A percentile compares a stretch with the other conserved stretches of the same genome.
These are phyloP conservation scores for Talaromyces trachyspermus DNA, from an alignment of 495 filamentous ascomycete species.

Conservation along the genomic window DNA sequence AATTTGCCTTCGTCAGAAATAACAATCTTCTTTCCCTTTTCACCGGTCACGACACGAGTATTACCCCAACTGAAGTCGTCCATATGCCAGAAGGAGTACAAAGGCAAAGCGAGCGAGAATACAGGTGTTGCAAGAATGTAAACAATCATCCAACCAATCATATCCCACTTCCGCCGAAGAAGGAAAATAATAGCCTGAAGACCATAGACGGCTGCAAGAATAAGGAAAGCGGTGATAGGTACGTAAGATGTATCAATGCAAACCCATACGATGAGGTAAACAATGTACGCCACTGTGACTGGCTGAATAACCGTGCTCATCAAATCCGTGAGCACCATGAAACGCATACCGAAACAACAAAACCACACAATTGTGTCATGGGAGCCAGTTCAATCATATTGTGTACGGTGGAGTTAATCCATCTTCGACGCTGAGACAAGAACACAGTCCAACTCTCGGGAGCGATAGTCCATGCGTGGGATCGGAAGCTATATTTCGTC, in stretches of 20 bases:
- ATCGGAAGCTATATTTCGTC: constrained; percentile 91
- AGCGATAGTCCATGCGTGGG: constrained; percentile 93
- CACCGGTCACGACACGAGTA: constrained; percentile 93
- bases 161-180: constrained; percentile 92
- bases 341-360: constrained; percentile 99
- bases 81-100: constrained; percentile 99
- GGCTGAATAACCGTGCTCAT: constrained; percentile 87
- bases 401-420: constrained; percentile 99
- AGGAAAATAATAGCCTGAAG: constrained; percentile 97
- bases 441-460: constrained; percentile 91
- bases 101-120: constrained; percentile 81
- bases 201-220: constrained; percentile 92
- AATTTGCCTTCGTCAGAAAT: constrained; percentile 98
- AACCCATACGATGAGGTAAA: constrained; percentile 77
- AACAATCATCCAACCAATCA: constrained; percentile 98
- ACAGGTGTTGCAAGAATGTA: constrained; percentile 90
- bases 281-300: constrained; percentile 84
- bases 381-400: constrained; percentile 95
- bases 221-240: constrained; percentile 77
- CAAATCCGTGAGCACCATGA: constrained; percentile 92
- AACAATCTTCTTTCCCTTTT: constrained; percentile 85
- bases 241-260: constrained; percentile 50
- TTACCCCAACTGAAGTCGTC: constrained; percentile 99
- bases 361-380: constrained; percentile 88
- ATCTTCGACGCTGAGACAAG: constrained; percentile 94